phyloP scores from a whole-genome alignment of 2,329 filamentous ascomycete genomes.

The Hypocreales sp. region DNA sequence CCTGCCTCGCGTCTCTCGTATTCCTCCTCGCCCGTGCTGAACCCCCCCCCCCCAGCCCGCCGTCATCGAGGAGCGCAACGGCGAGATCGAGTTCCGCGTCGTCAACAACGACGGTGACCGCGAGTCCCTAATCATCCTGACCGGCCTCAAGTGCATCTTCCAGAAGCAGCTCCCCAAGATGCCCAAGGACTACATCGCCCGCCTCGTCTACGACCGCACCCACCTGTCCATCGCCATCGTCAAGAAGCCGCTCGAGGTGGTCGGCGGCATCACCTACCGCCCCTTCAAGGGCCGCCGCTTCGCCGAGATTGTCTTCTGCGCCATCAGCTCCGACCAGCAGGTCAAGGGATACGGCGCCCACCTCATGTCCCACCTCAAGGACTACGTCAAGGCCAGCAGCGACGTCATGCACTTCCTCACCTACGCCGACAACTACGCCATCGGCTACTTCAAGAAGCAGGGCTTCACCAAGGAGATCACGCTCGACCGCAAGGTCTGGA shows the following conservation, averaged over 20 bases:
- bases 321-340: slow-evolving; percentile 93
- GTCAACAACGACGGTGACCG: slow-evolving; percentile 90
- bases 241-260: slow-evolving; percentile 90
- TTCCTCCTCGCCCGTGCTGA: too few relatives aligned
- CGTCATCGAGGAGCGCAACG: slow-evolving; percentile 82
- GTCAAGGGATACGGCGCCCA: slow-evolving; percentile 97
- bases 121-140: slow-evolving; percentile 86
- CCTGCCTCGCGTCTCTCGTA: slow-evolving; percentile 4
- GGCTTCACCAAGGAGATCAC: slow-evolving; percentile 98
- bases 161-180: slow-evolving; percentile 98
- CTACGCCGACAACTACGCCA: slow-evolving; percentile 97
- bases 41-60: slow-evolving; percentile 66
- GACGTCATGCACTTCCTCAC: slow-evolving; percentile 98
- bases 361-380: slow-evolving; percentile 93
- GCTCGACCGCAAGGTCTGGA: slow-evolving; percentile 79
- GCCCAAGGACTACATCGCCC: slow-evolving; percentile 98
- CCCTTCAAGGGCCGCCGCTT: slow-evolving; percentile 87
- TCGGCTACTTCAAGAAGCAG: slow-evolving; percentile 98
- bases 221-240: slow-evolving; percentile 95
- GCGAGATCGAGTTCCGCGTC: slow-evolving; percentile 91
- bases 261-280: slow-evolving; percentile 91
- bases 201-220: slow-evolving; percentile 91
- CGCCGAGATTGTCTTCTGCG: slow-evolving; percentile 97
- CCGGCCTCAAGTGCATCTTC: slow-evolving; percentile 92
- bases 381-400: slow-evolving; percentile 94